Base-by-base conservation (phyloP, 2,329 filamentous ascomycete genomes). In the Aspergillus versicolor region DNA sequence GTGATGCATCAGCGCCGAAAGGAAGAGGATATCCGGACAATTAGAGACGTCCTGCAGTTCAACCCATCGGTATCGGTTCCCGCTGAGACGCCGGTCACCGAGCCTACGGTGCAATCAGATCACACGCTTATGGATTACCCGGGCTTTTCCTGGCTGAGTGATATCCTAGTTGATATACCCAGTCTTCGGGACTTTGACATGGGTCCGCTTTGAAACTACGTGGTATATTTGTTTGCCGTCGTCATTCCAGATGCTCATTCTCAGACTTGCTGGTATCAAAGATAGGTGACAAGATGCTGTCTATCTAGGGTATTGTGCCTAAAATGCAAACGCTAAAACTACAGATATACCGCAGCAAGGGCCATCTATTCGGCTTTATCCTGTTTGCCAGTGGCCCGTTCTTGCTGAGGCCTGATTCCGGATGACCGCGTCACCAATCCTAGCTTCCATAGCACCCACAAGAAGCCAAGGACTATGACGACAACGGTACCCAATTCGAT, bases 381-480 rank as follows among this genome's bases (percentile, higher is more conserved):
- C 50, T 64, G 62, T 37, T 54, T 61, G 12, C 57, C 48, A 11
- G 52, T 40, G 5, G 34, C 32, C 13, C 41, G 34, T 54, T 30
- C 52, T 9, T 49, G 41, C 22, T 47, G 57, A 24, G 44, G 12
- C 5, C 55, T 55, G 3, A 63, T 54, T 65, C 66, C 66, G 44
- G 65, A 64, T 13, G 61, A 64, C 52, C 65, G 63, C 19, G 65
- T 62, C 22, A 72, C 71, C 43, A 63, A 47, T 3, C 67, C 68
- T 42, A 90, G 71, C 68, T 83, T 87, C 81, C 82, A 87, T 15
- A 87, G 65, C 17, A 91, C 79, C 86, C 88, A 92, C n/a, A 79
- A 67, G 68, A 90, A 89, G 0, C 89, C 89, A 40, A 87, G 63
- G 2, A 80, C 60, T 12, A 92, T 83, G 1, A 80, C 83, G 1